Evolutionary conservation across 2,329 filamentous ascomycete species (phyloP).

Genomic region (Fusarium sp.): DNA sequence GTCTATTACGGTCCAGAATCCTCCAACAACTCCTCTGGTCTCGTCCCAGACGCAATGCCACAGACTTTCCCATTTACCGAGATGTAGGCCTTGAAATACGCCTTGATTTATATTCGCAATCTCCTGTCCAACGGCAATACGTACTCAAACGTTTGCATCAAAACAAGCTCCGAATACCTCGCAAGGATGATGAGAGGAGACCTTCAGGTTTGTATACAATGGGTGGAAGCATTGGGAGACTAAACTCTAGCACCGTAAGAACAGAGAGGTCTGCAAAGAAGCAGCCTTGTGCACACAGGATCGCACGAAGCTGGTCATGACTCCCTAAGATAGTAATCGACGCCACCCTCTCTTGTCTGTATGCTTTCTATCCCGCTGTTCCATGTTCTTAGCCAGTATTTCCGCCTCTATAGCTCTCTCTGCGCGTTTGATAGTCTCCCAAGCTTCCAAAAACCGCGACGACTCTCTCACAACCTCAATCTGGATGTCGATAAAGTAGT

Average conservation of each 20-base stretch:
- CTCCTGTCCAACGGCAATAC: not conserved
- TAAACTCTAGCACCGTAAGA: no score
- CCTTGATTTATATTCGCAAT: not conserved
- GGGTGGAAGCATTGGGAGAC: no score
- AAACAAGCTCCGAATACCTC: not conserved
- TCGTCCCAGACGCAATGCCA: not conserved
- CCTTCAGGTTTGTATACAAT: not conserved
- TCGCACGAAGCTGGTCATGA: not conserved
- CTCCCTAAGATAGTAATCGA: not conserved
- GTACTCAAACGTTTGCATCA: not conserved
- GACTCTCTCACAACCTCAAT: not conserved
- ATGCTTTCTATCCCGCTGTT: not conserved
- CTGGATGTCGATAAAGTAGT: constrained; percentile 9
- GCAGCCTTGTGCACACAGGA: not conserved
- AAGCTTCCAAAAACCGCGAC: not conserved
- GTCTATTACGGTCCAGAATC: not conserved
- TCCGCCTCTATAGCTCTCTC: not conserved
- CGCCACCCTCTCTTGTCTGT: not conserved
- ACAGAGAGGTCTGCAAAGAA: not conserved
- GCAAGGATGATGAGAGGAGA: not conserved
- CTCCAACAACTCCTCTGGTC: not conserved
- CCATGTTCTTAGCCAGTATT: not conserved
- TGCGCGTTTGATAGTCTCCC: not conserved
- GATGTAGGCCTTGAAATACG: not conserved
- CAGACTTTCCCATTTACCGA: not conserved